Conservation (phyloP, 148 eudicot genomes). For the Fallopia convolvulus region DNA sequence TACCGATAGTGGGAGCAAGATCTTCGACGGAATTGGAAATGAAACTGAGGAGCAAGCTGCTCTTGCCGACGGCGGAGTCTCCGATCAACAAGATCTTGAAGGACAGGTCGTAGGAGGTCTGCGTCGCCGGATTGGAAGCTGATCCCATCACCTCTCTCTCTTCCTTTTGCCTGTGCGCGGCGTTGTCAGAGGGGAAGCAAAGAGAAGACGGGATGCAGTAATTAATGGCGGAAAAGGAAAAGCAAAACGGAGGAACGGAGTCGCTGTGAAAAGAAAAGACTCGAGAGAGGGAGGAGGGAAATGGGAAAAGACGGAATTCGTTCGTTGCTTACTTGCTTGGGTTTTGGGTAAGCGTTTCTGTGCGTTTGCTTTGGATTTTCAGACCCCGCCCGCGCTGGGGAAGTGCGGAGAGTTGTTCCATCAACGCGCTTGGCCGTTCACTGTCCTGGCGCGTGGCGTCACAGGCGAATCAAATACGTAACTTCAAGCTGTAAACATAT, state of each 20-base stretch:
- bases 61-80: constrained; percentile 15
- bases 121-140: constrained; percentile 26
- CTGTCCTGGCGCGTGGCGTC: not conserved
- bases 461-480: not conserved
- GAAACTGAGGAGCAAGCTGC: constrained; percentile 55
- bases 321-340: not conserved
- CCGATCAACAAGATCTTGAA: constrained; percentile 20
- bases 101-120: constrained; percentile 34
- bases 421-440: not conserved
- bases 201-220: not conserved
- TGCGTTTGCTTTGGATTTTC: not conserved
- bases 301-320: not conserved
- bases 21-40: constrained; percentile 58
- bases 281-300: not conserved
- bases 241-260: not conserved
- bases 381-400: not conserved
- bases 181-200: not conserved
- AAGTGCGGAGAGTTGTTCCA: not conserved
- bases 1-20: constrained; percentile 92
- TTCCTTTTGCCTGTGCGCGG: not conserved
- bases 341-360: not conserved
- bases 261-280: not conserved
- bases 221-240: not conserved
- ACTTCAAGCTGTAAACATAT: not conserved
- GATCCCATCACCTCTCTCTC: constrained; percentile 13